phyloP scores from a whole-genome alignment of 2,329 filamentous ascomycete genomes.

The Hawksworthiomyces lignivorus region DNA sequence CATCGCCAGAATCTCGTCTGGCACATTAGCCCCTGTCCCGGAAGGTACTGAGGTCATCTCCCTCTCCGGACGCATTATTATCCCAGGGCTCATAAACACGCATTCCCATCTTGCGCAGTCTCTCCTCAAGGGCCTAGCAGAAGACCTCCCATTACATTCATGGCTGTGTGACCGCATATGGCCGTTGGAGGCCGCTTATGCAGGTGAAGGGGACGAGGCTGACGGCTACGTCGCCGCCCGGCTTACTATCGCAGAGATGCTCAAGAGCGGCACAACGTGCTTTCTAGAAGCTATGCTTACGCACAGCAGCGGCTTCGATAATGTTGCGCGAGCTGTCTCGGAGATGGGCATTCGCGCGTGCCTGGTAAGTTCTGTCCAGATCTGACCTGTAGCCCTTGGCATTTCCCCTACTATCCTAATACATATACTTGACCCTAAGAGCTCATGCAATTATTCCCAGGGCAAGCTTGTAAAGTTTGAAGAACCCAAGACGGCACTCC shows the following conservation, averaged over 20 bases:
- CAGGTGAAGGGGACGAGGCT: constrained; percentile 19
- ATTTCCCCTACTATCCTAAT: no score
- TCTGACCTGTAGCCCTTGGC: not conserved
- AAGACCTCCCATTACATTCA: constrained; percentile 40
- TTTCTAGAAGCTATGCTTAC: constrained; percentile 45
- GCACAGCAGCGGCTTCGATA: constrained; percentile 19
- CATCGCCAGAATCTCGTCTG: constrained; percentile 22
- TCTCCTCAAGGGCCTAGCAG: constrained; percentile 38
- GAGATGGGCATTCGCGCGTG: constrained; percentile 18
- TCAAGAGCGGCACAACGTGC: constrained; percentile 40
- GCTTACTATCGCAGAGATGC: constrained; percentile 42
- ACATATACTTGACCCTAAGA: no score
- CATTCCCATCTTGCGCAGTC: constrained; percentile 43
- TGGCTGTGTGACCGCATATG: constrained; percentile 46
- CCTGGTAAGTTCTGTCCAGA: constrained; percentile 12
- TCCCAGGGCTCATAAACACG: constrained; percentile 42
- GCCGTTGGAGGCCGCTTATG: constrained; percentile 24
- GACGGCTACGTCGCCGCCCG: constrained; percentile 41
- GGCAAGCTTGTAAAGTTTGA: constrained; percentile 29
- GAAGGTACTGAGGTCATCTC: constrained; percentile 15
- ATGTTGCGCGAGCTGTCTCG: constrained; percentile 16
- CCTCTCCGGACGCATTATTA: constrained; percentile 35
- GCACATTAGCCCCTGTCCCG: constrained; percentile 23
- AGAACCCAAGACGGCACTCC: constrained; percentile 25
- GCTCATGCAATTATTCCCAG: constrained; percentile 13